Evolutionary conservation across 1,284 basidiomycete genomes (phyloP).

Genomic region (Agroathelia rolfsii): DNA sequence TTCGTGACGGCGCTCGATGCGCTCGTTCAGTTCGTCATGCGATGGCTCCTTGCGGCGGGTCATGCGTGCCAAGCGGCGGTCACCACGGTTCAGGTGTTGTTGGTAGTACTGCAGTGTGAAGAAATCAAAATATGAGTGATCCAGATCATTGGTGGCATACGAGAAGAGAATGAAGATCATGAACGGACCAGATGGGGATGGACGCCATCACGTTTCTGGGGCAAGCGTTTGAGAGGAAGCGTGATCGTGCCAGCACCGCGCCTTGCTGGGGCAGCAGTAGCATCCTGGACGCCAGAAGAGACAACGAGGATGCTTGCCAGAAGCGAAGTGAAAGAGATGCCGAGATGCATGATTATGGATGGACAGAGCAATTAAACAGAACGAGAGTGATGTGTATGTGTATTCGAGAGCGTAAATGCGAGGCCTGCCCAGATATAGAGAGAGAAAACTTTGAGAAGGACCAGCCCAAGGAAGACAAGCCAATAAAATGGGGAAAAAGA

Average conservation of each 20-base stretch:
- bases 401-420: no score
- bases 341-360: slow-evolving; percentile 39
- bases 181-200: slow-evolving; percentile 57
- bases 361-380: no score
- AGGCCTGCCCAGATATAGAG: no score
- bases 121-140: slow-evolving; percentile 1
- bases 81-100: slow-evolving; percentile 60
- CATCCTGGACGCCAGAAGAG: slow-evolving; percentile 26
- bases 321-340: slow-evolving; percentile 39
- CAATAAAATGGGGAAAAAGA: no score
- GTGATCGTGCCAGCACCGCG: slow-evolving; percentile 35
- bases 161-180: slow-evolving; percentile 3
- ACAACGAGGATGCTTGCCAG: slow-evolving; percentile 42
- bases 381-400: no score
- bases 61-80: slow-evolving; percentile 62
- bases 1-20: slow-evolving; percentile 45
- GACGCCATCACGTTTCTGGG: slow-evolving; percentile 28
- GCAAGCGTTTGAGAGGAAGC: slow-evolving; percentile 44
- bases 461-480: no score
- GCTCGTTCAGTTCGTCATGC: slow-evolving; percentile 35
- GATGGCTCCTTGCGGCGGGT: slow-evolving; percentile 45
- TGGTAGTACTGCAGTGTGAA: slow-evolving; percentile 42
- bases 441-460: no score
- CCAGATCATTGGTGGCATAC: slow-evolving; percentile 3
- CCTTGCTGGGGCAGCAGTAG: slow-evolving; percentile 31